Evolutionary conservation across 768 basidiomycete species (phyloP), one percentile per base, ranked within the genome.

Genomic region (Lactifluus subvellereus): DNA sequence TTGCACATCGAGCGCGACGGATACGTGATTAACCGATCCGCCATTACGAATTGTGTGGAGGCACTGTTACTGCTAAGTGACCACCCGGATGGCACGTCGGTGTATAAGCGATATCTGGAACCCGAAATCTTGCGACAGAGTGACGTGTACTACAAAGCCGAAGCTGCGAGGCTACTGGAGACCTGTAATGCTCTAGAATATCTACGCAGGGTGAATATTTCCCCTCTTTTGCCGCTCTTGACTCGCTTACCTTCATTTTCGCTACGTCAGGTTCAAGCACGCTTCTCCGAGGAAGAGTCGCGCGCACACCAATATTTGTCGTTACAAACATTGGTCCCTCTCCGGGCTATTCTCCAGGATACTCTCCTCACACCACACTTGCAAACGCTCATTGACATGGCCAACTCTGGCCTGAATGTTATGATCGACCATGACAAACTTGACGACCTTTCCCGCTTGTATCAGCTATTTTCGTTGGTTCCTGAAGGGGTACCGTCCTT

Each of bases 1-100:
- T 86, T 99, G 59, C 89, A 85, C 64, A 84, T 92, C 57, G 97
- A 99, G 70, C 88, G 97, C 16, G 89, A 95, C 66, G 94, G 94
- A 30, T 90, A 89, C 70, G 83, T 83, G 51, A 93, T 98, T 70
- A 92, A 91, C 70, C 88, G 90, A n/a, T 92, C 93, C 2, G 86
- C 91, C 3, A 85, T 98, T 56, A 89, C 91, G 70, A 89, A 88
- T 67, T 93, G 89, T 66, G 86, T 95, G 22, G 91, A 94, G 47
- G 86, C 98, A 50, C 82, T 97, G 51, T 75, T 89, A 43, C 81
- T 86, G 60, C 80, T 98, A 33, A 75, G 79, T 10, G 79, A 80
- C 37, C 79, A 79, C 18, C 74, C 74, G 22, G 77, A 76, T 20
- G 80, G 77, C 42, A 74, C 72, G 60, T 86, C 85, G 0, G 82